Base-by-base conservation (phyloP, 2,329 filamentous ascomycete genomes). In the Arthrinium phaeospermum region DNA sequence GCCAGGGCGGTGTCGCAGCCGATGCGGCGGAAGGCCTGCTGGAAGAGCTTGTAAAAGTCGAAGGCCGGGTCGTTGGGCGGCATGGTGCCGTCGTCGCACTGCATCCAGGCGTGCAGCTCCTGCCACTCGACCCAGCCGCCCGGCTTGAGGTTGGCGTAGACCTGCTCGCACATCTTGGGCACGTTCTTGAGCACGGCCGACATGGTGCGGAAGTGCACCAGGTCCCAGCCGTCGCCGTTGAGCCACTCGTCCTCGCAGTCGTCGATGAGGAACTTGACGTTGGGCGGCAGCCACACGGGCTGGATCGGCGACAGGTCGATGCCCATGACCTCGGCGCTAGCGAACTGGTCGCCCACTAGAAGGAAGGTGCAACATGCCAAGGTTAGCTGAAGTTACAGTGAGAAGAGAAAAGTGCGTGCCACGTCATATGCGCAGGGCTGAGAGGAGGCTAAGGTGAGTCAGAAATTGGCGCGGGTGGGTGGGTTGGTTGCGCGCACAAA, bases 191-290 rank as follows among this genome's bases (percentile, higher is more conserved):
- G 84, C 44, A 86, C 84, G 37, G 75, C 83, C 76, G 84, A 89
- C 83, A 82, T 86, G 77, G 77, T 86, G 76, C 81, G 85, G 76
- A 85, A 87, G 83, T 85, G 85, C 1, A 91, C 86, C 74, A 88
- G 85, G 78, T 91, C 89, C 76, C 88, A 91, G 70, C 86, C 82
- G 4, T 83, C 80, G 69, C 87, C 88, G 37, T 83, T 82, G 5
- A 81, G 74, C 91, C 91, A 92, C 12, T 88, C 84, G 67, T 87
- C 84, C 74, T 91, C 89, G 69, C 90, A 76, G 69, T 81, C 79
- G 69, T 81, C 79, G 13, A 80, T 75, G 70, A 80, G 76, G 71
- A 81, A 81, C 71, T 77, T 79, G 27, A 80, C 71, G 68, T 81
- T 81, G 0, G 79, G 79, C 12, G 79, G 90, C 16, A 91, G 84